Evolutionary conservation across 2,329 filamentous ascomycete species (phyloP).

Genomic region (Colletotrichum sp.): DNA sequence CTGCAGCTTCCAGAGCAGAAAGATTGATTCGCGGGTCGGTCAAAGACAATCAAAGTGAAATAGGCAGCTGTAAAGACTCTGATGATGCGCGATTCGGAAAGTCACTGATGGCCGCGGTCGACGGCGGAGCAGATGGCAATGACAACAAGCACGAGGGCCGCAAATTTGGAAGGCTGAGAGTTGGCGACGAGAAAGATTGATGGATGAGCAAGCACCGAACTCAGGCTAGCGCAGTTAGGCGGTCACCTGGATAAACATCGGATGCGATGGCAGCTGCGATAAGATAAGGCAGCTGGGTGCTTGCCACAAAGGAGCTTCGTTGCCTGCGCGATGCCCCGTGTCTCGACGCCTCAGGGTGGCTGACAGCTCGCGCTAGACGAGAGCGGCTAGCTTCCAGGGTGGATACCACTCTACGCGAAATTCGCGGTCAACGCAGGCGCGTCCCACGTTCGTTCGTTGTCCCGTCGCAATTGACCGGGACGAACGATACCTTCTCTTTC

Average conservation of each 20-base stretch:
- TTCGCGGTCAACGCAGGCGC: conserved; percentile 22
- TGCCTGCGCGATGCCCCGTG: not conserved
- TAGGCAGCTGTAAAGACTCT: not conserved
- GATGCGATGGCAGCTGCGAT: not conserved
- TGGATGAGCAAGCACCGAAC: conserved; percentile 11
- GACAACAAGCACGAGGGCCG: not conserved
- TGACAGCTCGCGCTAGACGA: not conserved
- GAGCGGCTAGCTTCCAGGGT: not conserved
- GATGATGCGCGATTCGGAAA: not conserved
- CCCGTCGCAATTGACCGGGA: conserved; percentile 17
- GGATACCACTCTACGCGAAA: conserved; percentile 25
- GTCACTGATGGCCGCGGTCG: not conserved
- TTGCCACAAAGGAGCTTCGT: not conserved
- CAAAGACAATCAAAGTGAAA: not conserved
- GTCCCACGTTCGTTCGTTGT: conserved; percentile 19
- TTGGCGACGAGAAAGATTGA: conserved; percentile 18
- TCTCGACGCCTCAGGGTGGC: not conserved
- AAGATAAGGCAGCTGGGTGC: not conserved
- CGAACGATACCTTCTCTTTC: not conserved
- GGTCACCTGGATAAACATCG: conserved; percentile 18
- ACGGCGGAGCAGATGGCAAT: not conserved
- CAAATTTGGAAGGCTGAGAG: conserved; percentile 13
- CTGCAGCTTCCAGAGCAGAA: not conserved
- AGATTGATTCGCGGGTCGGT: not conserved
- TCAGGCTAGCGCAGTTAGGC: conserved; percentile 12